A percentile compares a stretch with the other conserved stretches of the same genome.
Conservation (phyloP, 2,329 filamentous ascomycete genomes). For the Chrysosporium queenslandicum region DNA sequence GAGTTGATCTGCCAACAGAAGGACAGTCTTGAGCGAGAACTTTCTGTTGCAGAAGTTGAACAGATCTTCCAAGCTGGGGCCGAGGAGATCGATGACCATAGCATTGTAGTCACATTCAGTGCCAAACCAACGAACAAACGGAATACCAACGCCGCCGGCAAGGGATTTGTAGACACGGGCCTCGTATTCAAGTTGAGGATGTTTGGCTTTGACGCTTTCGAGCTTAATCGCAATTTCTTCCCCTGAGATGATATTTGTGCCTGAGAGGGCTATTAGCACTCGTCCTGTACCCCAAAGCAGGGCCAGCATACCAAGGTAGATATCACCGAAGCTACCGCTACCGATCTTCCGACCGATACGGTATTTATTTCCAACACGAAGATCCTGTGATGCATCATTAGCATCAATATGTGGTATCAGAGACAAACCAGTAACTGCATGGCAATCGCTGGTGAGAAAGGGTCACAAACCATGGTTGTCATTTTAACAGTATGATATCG, state of each 20-base stretch:
- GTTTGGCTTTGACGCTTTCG: slow-evolving; percentile 98
- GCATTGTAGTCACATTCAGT: slow-evolving; percentile 99
- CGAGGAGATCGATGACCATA: slow-evolving; percentile 96
- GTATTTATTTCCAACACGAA: slow-evolving; percentile 99
- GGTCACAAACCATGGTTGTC: slow-evolving; percentile 52
- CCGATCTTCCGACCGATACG: slow-evolving; percentile 99
- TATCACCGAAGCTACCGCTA: slow-evolving; percentile 94
- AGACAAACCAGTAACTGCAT: not conserved
- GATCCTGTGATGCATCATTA: slow-evolving; percentile 57
- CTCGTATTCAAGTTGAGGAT: slow-evolving; percentile 97
- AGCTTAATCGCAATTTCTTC: slow-evolving; percentile 99
- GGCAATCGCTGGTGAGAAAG: not conserved
- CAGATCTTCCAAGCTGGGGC: slow-evolving; percentile 88
- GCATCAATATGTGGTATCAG: not conserved
- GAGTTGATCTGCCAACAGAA: slow-evolving; percentile 91
- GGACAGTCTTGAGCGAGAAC: slow-evolving; percentile 96
- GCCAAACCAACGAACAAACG: slow-evolving; percentile 98
- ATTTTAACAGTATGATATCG: slow-evolving; percentile 35
- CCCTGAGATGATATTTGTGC: slow-evolving; percentile 98
- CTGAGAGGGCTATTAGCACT: slow-evolving; percentile 34
- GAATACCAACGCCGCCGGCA: slow-evolving; percentile 92
- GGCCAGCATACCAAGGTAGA: slow-evolving; percentile 63
- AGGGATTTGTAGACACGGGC: slow-evolving; percentile 80
- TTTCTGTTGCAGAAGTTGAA: slow-evolving; percentile 99
- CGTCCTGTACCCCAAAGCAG: slow-evolving; percentile 18